These are phyloP conservation scores for Insectozyma bohioensis DNA, from an alignment of 1,139 yeast genomes.

Conservation along the genomic window DNA sequence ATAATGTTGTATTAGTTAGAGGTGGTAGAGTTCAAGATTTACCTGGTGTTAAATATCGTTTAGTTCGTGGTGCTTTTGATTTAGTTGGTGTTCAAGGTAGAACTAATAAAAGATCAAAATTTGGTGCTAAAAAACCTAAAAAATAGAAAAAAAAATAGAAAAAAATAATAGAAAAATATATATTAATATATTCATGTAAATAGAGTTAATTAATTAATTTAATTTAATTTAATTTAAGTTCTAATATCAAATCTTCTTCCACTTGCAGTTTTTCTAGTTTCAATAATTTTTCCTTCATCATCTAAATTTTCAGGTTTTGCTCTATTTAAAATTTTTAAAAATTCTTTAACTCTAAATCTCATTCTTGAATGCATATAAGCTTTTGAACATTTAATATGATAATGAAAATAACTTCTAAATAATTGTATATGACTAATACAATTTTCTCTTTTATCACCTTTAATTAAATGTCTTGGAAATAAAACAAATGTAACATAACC, in stretches of 20 bases:
- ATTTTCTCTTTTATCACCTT: constrained; percentile 72
- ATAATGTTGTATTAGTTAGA: constrained; percentile 90
- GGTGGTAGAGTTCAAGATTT: constrained; percentile 98
- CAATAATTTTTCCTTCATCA: constrained; percentile 58
- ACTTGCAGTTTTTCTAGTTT: constrained; percentile 75
- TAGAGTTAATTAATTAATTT: constrained; percentile 1
- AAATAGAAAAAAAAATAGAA: constrained; percentile 12
- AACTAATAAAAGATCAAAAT: constrained; percentile 84
- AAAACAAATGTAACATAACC: constrained; percentile 78
- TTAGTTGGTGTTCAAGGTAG: constrained; percentile 94
- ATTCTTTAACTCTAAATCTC: constrained; percentile 93
- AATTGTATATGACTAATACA: constrained; percentile 87
- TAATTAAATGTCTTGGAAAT: constrained; percentile 69
- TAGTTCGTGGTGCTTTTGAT: constrained; percentile 92
- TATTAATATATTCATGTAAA: constrained; percentile 4
- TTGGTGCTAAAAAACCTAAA: constrained; percentile 87
- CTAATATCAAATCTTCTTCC: constrained; percentile 68
- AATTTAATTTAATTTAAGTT: constrained; percentile 4
- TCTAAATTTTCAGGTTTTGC: constrained; percentile 93
- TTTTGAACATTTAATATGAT: constrained; percentile 96
- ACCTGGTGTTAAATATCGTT: constrained; percentile 96
- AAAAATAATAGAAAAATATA: background rate
- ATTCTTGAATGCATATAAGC: constrained; percentile 98
- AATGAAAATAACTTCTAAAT: constrained; percentile 95
- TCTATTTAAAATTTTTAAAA: constrained; percentile 91